Base-by-base conservation (phyloP, 306 rosid genomes). In the Macrotyloma uniflorum region DNA sequence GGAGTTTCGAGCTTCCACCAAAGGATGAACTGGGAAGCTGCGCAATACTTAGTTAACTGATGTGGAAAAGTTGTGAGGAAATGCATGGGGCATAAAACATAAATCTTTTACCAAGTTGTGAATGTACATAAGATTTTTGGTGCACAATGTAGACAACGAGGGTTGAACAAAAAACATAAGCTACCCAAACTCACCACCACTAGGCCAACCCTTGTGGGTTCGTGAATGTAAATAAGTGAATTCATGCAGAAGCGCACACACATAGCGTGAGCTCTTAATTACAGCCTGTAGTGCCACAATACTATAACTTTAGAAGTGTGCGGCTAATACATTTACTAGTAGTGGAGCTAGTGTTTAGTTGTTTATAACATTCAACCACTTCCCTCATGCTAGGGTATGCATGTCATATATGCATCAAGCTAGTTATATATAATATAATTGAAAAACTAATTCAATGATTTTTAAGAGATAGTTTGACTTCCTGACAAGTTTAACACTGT, bases 1-100 rank as follows among this genome's bases (percentile, higher is more conserved):
- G 77, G 91, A 87, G 88, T 90, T 94, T 87, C 98, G 90, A 45
- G 97, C 91, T 87, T 94, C 97, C 76, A 94, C 83, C 85, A 92
- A 97, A 18, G 97, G 98, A 88, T 88, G 91, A 76, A 89, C 91
- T 68, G 83, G 83, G 84, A 90, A 94, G 84, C 98, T 94, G 92
- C 84, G 87, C 35, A 77, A 63, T 63, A 51, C 64, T 79, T 54
- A 70, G 49, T 77, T 61, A 79, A 78, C 51, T 38, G 64, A 67
- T 47, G 51, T 24, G 74, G 70, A 65, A 78, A 65, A 53, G 26
- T 22, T 6, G 53, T 67, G 42, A 63, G 63, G 63, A 69, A 72
- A 16, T 16, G 51, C 45, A 65, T n/a, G 45, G 45, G 47, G 75
- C 54, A 32, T 45, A 58, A 71, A 69, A 74, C 76, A 83, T 33